phyloP scores from a whole-genome alignment of 2,329 filamentous ascomycete genomes.

The Ramularia collo-cygni region DNA sequence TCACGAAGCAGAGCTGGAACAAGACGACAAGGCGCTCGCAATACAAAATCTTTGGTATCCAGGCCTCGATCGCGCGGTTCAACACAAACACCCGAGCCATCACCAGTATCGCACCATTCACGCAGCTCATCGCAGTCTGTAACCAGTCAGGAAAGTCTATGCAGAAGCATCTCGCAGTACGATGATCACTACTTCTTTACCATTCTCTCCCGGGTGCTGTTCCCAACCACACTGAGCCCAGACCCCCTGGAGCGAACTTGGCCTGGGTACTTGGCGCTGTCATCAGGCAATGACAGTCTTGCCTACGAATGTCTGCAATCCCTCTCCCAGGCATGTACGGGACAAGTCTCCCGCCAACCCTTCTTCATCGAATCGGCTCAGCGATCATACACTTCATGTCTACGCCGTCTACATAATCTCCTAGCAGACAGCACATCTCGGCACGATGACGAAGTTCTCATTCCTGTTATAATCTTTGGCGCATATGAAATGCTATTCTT shows the following conservation, averaged over 20 bases:
- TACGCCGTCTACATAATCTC: not conserved
- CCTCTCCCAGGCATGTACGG: conserved; percentile 1
- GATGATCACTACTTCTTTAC: not conserved
- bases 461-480: not conserved
- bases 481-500: conserved; percentile 1
- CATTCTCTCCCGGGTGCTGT: not conserved
- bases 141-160: no score
- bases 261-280: not conserved
- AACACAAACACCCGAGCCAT: no score
- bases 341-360: not conserved
- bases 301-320: not conserved
- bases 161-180: not conserved
- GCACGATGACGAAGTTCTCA: not conserved
- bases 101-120: no score
- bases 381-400: not conserved
- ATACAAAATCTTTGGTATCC: no score
- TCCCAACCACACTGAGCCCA: not conserved
- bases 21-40: no score
- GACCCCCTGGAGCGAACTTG: not conserved
- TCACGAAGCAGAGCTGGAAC: no score
- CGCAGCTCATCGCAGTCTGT: no score
- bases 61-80: no score
- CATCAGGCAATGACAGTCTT: not conserved
- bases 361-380: not conserved
- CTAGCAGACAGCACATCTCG: not conserved